phyloP scores from a whole-genome alignment of 1,284 basidiomycete species.

The Coriolopsis trogii region DNA sequence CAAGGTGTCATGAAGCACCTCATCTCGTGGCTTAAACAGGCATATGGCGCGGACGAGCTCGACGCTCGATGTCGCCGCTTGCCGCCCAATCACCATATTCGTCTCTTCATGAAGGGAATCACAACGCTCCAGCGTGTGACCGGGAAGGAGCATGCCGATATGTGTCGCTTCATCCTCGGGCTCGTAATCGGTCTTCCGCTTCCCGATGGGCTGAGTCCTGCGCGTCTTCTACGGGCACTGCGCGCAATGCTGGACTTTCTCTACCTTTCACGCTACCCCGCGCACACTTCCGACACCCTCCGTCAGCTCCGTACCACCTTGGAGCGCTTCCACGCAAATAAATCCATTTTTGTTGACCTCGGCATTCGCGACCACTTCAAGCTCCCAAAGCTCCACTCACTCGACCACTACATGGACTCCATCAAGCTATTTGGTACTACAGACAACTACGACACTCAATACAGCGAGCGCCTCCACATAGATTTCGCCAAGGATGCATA shows the following conservation, averaged over 20 bases:
- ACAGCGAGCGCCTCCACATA: constrained; percentile 36
- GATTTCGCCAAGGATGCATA: too few relatives aligned
- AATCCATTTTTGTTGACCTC: constrained; percentile 31
- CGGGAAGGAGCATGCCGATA: constrained; percentile 26
- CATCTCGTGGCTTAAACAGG: constrained; percentile 22
- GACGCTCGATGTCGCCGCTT: constrained; percentile 35
- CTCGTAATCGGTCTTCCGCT: constrained; percentile 20
- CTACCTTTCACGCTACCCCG: constrained; percentile 30
- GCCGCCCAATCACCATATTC: constrained; percentile 39
- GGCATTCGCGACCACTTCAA: constrained; percentile 32
- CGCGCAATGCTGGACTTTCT: constrained; percentile 30
- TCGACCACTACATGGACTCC: constrained; percentile 28
- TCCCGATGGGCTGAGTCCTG: constrained; percentile 5
- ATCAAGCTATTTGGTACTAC: constrained; percentile 28
- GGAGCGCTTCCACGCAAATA: constrained; percentile 34
- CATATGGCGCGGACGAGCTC: constrained; percentile 18
- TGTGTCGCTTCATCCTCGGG: constrained; percentile 23
- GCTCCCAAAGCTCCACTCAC: constrained; percentile 35
- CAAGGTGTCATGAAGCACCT: constrained; percentile 35
- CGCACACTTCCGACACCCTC: constrained; percentile 31
- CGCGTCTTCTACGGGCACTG: constrained; percentile 19
- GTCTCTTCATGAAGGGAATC: constrained; percentile 44
- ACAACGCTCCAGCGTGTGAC: constrained; percentile 21
- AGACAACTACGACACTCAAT: constrained; percentile 35
- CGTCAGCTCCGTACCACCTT: constrained; percentile 24